These are phyloP conservation scores for Metschnikowia sp. DNA, from an alignment of 805 yeast genomes.

Conservation along the genomic window DNA sequence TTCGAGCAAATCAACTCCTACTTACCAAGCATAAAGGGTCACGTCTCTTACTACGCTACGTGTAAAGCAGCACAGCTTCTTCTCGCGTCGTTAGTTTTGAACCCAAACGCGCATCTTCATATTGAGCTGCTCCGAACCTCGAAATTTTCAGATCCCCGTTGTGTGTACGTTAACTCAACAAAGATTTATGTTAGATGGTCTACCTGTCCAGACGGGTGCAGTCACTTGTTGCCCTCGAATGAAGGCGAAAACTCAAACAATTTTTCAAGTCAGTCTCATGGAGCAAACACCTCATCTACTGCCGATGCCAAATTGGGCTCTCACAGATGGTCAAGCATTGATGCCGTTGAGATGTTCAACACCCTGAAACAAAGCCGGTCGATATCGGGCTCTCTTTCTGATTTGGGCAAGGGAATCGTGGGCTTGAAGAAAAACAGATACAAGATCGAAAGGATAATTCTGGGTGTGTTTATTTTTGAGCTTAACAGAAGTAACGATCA, in stretches of 20 bases:
- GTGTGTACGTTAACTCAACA: constrained; percentile 41
- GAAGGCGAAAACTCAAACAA: too few relatives aligned
- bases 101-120: constrained; percentile 52
- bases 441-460: constrained; percentile 37
- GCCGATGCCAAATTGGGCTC: constrained; percentile 39
- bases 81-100: constrained; percentile 52
- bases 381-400: constrained; percentile 23
- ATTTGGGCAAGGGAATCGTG: constrained; percentile 30
- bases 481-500: constrained; percentile 51
- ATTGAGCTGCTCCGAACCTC: constrained; percentile 42
- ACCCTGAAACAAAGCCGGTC: constrained; percentile 17
- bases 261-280: constrained; percentile 6
- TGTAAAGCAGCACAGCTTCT: constrained; percentile 54
- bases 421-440: constrained; percentile 27
- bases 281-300: constrained; percentile 22
- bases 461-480: constrained; percentile 66
- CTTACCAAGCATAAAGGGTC: constrained; percentile 56
- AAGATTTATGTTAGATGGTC: constrained; percentile 55
- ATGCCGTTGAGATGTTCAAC: constrained; percentile 20
- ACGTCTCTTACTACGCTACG: constrained; percentile 52
- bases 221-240: constrained; percentile 31
- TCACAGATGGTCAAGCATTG: constrained; percentile 39
- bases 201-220: constrained; percentile 52
- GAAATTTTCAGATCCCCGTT: constrained; percentile 22
- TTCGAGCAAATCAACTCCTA: constrained; percentile 42